phyloP scores from a whole-genome alignment of 169 alveolate genomes.

The Eimeria acervulina region DNA sequence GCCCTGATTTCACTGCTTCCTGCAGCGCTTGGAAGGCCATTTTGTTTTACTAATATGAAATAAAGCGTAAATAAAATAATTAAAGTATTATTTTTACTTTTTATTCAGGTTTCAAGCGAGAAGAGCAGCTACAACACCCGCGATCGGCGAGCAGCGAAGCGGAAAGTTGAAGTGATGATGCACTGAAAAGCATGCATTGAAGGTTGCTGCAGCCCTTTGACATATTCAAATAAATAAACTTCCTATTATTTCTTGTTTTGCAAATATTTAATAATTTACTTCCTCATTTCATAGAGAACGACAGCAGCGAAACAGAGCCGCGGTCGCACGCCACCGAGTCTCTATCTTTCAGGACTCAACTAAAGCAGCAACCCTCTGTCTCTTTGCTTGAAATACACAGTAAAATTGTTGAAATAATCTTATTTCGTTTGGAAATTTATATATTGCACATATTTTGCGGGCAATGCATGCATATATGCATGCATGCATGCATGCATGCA shows the following conservation, averaged over 20 bases:
- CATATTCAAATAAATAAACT: neutral
- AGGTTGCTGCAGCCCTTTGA: neutral
- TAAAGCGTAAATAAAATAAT: neutral
- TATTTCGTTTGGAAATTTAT: neutral
- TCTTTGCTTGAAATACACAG: neutral
- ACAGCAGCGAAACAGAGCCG: neutral
- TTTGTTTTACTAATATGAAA: neutral
- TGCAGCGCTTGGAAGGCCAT: constrained; percentile 17
- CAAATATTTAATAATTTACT: neutral
- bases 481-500: no score
- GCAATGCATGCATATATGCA: no score
- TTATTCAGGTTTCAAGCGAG: neutral
- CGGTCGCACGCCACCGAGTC: neutral
- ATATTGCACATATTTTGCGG: neutral
- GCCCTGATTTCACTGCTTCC: constrained; percentile 32
- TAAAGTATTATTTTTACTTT: neutral
- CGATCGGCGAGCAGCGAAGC: neutral
- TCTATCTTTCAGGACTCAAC: neutral
- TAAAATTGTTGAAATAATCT: neutral
- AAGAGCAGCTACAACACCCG: neutral
- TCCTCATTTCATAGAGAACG: neutral
- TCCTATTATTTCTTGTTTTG: neutral
- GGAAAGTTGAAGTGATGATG: no score
- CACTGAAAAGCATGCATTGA: no score
- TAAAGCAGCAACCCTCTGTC: neutral